Base-by-base conservation (phyloP, 495 filamentous ascomycete species). In the Umbilicaria muhlenbergii region DNA sequence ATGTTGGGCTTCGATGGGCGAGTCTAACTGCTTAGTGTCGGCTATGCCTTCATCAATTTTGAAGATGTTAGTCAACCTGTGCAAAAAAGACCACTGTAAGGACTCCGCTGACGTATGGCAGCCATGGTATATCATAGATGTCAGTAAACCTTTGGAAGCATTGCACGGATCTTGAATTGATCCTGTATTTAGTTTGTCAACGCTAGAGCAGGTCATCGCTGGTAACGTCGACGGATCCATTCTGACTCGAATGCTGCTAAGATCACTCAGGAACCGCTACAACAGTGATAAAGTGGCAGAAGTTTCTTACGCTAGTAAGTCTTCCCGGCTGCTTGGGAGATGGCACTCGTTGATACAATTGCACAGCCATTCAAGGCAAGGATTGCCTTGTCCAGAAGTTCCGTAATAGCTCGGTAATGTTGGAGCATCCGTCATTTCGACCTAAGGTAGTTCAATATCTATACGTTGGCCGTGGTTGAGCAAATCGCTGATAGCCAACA, bases 41-140 rank as follows among this genome's bases (percentile, higher is more conserved):
- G 91, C 45, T 98, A 98, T 67, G 91, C 87, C 0, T 98, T 98
- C 63, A 84, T 98, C 61, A 95, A 98, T 57, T 94, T 98, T 54
- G 74, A 75, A 37, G 75, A 86, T 58, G 80, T 88, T 53, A 72
- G 76, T 66, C 4, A 13, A n/a, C 17, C 2, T 35, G 15, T 40
- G 8, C 32, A 1, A 0, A 35, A 28, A 16, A 35, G 19, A 37
- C 21, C 7, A 32, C 32, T 19, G 15, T 32, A 44, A 19, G 39
- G 14, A 44, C 8, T 14, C 16, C 46, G 13, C 59, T 67, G 50
- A 75, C 53, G 11, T 34, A 11, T 38, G 32, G 21, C 41, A 85
- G 79, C 77, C 81, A 4, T 63, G 77, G 43, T 77, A 86, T 59
- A 86, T 87, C 41, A 72, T 86, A 39, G 63, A 76, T 45, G 82